Conservation (phyloP, 495 filamentous ascomycete species). For the Aspergillus taichungensis region DNA sequence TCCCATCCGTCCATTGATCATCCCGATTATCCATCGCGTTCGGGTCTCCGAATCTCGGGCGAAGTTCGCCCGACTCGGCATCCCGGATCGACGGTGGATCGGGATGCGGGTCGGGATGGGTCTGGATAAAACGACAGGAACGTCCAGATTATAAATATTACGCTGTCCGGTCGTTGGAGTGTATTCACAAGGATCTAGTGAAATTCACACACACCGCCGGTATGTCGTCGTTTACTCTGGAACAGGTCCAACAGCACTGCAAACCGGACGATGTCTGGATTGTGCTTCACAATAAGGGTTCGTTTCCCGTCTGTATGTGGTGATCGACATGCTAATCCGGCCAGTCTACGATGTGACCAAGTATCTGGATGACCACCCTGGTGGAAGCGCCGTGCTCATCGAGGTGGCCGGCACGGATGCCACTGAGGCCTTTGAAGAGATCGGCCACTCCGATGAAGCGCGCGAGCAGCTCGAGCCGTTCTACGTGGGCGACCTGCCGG, state of each 20-base stretch:
- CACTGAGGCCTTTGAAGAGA: slow-evolving; percentile 42
- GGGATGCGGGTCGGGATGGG: not conserved
- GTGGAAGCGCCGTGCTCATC: slow-evolving; percentile 37
- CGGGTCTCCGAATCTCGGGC: slow-evolving; percentile 6
- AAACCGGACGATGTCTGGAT: slow-evolving; percentile 36
- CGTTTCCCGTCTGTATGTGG: not conserved
- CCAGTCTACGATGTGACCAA: slow-evolving; percentile 42
- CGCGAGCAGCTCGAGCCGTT: slow-evolving; percentile 18
- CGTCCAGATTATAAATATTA: slow-evolving; percentile 6
- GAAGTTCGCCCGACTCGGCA: slow-evolving; percentile 11
- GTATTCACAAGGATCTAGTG: not conserved
- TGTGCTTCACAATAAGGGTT: slow-evolving; percentile 39
- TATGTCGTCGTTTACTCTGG: slow-evolving; percentile 13
- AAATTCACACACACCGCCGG: not conserved
- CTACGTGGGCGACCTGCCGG: slow-evolving; percentile 14
- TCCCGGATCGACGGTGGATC: not conserved
- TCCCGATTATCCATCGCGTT: not conserved
- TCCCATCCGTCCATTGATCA: too few relatives aligned
- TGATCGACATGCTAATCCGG: not conserved
- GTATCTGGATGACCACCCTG: slow-evolving; percentile 47
- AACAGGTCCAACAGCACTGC: slow-evolving; percentile 16
- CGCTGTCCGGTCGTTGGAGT: too few relatives aligned
- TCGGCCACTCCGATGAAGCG: slow-evolving; percentile 46
- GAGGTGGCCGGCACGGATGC: slow-evolving; percentile 46
- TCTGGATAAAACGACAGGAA: slow-evolving; percentile 1